phyloP scores from a whole-genome alignment of 1,284 basidiomycete genomes.

The Ganoderma lingzhi region DNA sequence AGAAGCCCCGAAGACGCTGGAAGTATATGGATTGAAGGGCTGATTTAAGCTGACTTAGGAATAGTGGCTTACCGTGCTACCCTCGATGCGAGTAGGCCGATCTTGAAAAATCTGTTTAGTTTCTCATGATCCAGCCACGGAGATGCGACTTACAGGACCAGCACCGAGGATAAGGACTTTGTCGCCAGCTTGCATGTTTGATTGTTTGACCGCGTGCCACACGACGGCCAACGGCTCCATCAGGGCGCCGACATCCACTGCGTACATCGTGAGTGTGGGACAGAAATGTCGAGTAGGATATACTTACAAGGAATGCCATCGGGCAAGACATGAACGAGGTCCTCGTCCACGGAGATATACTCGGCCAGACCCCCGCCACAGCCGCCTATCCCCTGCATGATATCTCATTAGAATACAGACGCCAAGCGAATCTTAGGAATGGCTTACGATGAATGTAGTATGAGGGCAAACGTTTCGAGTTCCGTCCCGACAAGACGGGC shows the following conservation, averaged over 20 bases:
- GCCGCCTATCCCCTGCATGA: constrained; percentile 32
- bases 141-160: constrained; percentile 37
- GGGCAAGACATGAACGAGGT: constrained; percentile 40
- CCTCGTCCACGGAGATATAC: constrained; percentile 38
- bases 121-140: background rate
- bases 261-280: background rate
- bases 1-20: constrained; percentile 29
- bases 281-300: background rate
- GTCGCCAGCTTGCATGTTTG: constrained; percentile 37
- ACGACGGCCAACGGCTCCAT: constrained; percentile 44
- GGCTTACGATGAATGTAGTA: constrained; percentile 38
- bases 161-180: constrained; percentile 43
- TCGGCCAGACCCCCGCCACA: constrained; percentile 41
- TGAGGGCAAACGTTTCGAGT: constrained; percentile 37
- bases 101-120: constrained; percentile 9
- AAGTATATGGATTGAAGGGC: background rate
- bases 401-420: background rate
- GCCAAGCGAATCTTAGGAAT: background rate
- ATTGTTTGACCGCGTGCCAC: constrained; percentile 37
- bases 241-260: constrained; percentile 42
- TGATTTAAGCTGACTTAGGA: too few species aligned
- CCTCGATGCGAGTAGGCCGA: constrained; percentile 21
- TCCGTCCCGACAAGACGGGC: constrained; percentile 26
- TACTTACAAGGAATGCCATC: constrained; percentile 19
- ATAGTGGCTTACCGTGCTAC: constrained; percentile 21